These are phyloP conservation scores for Chimonanthus praecox DNA, from an alignment of 164 flowering plant genomes.

Conservation along the genomic window DNA sequence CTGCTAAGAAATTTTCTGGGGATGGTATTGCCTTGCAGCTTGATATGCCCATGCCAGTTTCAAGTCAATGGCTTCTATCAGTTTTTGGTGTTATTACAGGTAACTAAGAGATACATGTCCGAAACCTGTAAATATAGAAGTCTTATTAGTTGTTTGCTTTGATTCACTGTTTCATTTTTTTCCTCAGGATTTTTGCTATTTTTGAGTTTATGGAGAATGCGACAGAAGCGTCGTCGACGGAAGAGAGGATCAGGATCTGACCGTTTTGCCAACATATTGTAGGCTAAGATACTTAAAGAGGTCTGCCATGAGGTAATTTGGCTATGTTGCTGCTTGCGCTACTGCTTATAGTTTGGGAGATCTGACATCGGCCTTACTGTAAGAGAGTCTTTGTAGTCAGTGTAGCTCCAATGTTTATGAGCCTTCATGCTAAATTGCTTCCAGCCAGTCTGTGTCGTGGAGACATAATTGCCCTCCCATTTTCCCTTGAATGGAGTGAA, in stretches of 20 bases:
- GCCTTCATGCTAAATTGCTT: neutral
- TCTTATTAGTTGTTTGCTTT: neutral
- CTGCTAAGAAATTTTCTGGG: neutral
- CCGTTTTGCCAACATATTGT: conserved; percentile 35
- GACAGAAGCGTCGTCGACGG: conserved; percentile 72
- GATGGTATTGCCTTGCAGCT: conserved; percentile 41
- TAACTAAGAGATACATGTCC: conserved; percentile 21
- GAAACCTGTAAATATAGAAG: neutral
- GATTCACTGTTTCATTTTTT: neutral
- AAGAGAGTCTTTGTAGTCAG: too few species aligned
- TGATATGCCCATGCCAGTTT: conserved; percentile 55
- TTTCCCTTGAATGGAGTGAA: neutral
- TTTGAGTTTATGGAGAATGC: conserved; percentile 61
- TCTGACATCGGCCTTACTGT: neutral
- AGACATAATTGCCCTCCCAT: neutral
- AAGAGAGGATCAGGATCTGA: conserved; percentile 65
- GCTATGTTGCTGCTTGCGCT: neutral
- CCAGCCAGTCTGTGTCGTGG: neutral
- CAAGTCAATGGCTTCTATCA: conserved; percentile 82
- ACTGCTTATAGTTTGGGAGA: neutral
- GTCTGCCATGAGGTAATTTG: neutral
- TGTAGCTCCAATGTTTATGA: neutral
- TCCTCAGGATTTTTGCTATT: conserved; percentile 63
- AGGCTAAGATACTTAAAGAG: conserved; percentile 11
- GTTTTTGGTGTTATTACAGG: conserved; percentile 56